Evolutionary conservation across 108 stramenopile genomes (phyloP).

Genomic region (Schizochytrium sp.): DNA sequence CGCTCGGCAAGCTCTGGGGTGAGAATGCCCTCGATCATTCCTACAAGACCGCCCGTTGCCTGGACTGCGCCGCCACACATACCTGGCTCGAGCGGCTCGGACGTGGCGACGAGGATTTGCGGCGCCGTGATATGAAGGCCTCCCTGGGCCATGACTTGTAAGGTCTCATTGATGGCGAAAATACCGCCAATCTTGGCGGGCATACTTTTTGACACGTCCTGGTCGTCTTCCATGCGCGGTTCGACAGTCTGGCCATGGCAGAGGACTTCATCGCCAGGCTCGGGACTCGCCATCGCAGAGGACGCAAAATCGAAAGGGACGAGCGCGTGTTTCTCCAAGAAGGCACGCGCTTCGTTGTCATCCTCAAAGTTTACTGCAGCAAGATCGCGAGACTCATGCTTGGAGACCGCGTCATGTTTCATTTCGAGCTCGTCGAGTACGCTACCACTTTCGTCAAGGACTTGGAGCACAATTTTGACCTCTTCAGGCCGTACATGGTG

Average conservation of each 20-base stretch:
- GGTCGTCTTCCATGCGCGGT: background rate
- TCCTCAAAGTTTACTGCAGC: background rate
- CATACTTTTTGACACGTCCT: background rate
- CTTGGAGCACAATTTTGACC: background rate
- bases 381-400: background rate
- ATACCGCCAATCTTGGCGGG: background rate
- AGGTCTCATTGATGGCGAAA: background rate
- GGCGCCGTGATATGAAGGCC: background rate
- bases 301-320: background rate
- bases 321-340: background rate
- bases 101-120: background rate
- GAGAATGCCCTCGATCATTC: background rate
- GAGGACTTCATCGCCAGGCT: background rate
- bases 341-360: background rate
- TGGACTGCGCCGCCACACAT: background rate
- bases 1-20: background rate
- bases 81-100: background rate
- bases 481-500: background rate
- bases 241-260: background rate
- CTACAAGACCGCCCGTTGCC: background rate
- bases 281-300: background rate
- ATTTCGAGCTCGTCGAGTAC: background rate
- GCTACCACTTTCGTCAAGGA: background rate
- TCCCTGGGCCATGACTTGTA: background rate
- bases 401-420: background rate